Evolutionary conservation across 768 basidiomycete species (phyloP).

Genomic region (Leccinum aurantiacum): DNA sequence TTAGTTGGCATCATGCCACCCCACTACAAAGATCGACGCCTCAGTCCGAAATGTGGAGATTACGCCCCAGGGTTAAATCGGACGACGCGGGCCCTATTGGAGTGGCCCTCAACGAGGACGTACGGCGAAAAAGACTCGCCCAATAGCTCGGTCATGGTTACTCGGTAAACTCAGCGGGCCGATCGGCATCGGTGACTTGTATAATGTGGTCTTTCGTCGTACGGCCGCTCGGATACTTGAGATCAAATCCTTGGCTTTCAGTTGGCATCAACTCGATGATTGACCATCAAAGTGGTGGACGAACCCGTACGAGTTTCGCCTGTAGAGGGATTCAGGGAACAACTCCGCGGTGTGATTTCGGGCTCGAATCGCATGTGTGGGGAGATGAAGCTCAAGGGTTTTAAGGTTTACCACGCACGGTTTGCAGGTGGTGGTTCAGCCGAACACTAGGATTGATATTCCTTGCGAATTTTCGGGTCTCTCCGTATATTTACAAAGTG

Average conservation of each 20-base stretch:
- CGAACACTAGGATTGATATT: background rate
- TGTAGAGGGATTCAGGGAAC: background rate
- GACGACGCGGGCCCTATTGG: background rate
- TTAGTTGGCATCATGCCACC: background rate
- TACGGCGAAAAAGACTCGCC: slow-evolving; percentile 30
- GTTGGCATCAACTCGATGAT: background rate
- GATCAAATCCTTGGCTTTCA: background rate
- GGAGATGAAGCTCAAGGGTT: background rate
- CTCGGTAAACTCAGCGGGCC: slow-evolving; percentile 15
- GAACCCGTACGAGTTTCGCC: background rate
- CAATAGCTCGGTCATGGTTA: background rate
- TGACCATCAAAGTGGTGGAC: background rate
- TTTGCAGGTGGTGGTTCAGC: background rate
- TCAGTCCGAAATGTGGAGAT: background rate
- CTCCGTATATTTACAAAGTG: background rate
- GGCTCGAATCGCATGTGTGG: background rate
- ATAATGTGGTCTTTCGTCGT: slow-evolving; percentile 2
- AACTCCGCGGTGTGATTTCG: background rate
- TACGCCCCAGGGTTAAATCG: background rate
- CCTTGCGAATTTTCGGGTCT: background rate
- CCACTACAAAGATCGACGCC: background rate
- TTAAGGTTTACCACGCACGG: slow-evolving; percentile 8
- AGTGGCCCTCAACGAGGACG: background rate
- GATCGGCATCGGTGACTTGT: slow-evolving; percentile 21
- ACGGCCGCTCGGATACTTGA: background rate